phyloP scores from a whole-genome alignment of 352 stramenopile species.

The Pythium scleroteichum region DNA sequence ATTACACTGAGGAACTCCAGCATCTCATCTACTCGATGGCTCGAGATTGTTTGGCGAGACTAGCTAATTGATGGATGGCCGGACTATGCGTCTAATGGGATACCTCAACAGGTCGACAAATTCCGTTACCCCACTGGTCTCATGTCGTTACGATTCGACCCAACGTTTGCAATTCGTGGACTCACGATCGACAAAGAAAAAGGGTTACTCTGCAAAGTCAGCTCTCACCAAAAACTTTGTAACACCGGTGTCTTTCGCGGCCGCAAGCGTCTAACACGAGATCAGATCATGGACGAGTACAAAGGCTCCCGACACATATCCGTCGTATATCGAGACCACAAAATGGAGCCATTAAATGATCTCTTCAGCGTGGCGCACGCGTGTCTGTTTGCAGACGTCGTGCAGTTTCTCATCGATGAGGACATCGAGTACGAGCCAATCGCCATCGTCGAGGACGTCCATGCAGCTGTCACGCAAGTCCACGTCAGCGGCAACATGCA shows the following conservation, averaged over 20 bases:
- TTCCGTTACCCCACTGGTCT: slow-evolving; percentile 88
- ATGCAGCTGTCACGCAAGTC: slow-evolving; percentile 85
- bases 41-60: slow-evolving; percentile 83
- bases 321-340: slow-evolving; percentile 73
- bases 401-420: slow-evolving; percentile 91
- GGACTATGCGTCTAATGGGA: too few relatives aligned
- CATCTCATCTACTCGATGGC: slow-evolving; percentile 94
- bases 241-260: slow-evolving; percentile 83
- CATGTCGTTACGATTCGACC: slow-evolving; percentile 76
- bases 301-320: slow-evolving; percentile 86
- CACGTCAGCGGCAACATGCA: slow-evolving; percentile 93
- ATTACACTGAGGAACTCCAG: slow-evolving; percentile 91
- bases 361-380: slow-evolving; percentile 93
- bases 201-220: slow-evolving; percentile 93
- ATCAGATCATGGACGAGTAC: slow-evolving; percentile 89
- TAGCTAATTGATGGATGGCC: too few relatives aligned
- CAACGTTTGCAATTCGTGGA: slow-evolving; percentile 90
- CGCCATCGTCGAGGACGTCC: slow-evolving; percentile 88
- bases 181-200: slow-evolving; percentile 93
- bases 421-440: slow-evolving; percentile 90
- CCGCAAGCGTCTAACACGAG: slow-evolving; percentile 74
- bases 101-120: slow-evolving; percentile 69
- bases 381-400: slow-evolving; percentile 92
- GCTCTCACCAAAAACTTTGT: slow-evolving; percentile 92
- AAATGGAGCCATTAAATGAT: slow-evolving; percentile 93